Base-by-base conservation (phyloP, 192 early-diverging fungal genomes). In the Gaertneriomyces semiglobifer region DNA sequence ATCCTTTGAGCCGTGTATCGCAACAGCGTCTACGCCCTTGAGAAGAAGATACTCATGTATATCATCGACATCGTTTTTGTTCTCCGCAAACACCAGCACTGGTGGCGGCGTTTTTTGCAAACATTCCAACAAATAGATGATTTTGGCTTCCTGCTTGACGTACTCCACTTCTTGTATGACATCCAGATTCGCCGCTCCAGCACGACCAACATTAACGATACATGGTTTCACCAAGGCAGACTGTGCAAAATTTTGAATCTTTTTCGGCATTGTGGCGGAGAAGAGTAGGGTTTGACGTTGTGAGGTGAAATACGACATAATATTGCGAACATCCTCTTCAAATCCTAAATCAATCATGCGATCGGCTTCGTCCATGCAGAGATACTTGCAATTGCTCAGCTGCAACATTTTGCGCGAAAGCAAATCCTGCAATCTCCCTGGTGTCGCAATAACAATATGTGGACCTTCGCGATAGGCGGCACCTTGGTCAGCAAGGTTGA, bases 261-360 rank as follows among this genome's bases (percentile, higher is more conserved):
- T 96, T 72, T 94, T 94, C 9, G 96, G 96, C 96, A 98, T 95
- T 7, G 93, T 95, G 38, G 93, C 93, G 33, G 90, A 92, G 67
- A 95, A 98, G 8, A 98, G 75, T n/a, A 98, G 82, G 2, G 96
- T 98, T 72, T 98, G 96, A 39, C 94, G 89, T 78, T 98, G 96
- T 48, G 40, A 65, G 55, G 86, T 96, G 69, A 96, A 98, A 67
- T 88, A 96, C 5, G 94, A 98, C 80, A 98, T 88, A 59, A 98
- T 93, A 45, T 89, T 92, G 53, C 96, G 85, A 42, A 96, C 90
- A 71, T 97, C 96, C 40, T 98, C 96, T 58, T 97, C 96, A 70
- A 98, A 98, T 42, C 94, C 94, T 87, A 96, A 90, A 71, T 98
- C 96, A 57, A 98, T 88, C 96, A 98, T 98, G 12, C 95, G 82